Conservation (phyloP, 2,329 filamentous ascomycete species). For the Nothopassalora personata region DNA sequence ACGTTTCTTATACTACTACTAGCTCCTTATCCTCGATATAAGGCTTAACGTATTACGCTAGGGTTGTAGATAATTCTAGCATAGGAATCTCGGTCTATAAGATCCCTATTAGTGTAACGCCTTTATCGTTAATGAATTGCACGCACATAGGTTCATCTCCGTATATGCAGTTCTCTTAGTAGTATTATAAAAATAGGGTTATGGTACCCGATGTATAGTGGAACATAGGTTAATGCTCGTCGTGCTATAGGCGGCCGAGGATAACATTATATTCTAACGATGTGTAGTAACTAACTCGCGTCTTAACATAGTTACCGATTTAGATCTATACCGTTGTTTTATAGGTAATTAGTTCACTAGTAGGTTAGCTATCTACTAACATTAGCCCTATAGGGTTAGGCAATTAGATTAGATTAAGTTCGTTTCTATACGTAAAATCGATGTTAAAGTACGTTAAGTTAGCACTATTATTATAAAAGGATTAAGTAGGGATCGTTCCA, state of each 20-base stretch:
- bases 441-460: too few relatives aligned
- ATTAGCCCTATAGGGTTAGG: too few relatives aligned
- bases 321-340: neutral
- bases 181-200: neutral
- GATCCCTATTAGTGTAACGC: neutral
- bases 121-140: neutral
- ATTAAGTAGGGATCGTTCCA: too few relatives aligned
- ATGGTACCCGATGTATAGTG: neutral
- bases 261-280: neutral
- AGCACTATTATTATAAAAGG: too few relatives aligned
- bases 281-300: neutral
- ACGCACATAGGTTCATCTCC: neutral
- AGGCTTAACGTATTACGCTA: too few relatives aligned
- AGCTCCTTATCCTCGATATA: too few relatives aligned
- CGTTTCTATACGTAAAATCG: too few relatives aligned
- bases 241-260: neutral
- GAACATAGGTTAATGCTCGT: too few relatives aligned
- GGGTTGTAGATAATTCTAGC: too few relatives aligned
- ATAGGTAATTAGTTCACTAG: neutral
- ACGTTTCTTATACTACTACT: too few relatives aligned
- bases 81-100: too few relatives aligned
- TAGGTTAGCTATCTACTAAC: neutral
- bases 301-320: neutral
- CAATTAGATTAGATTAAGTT: too few relatives aligned
- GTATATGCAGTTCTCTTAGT: neutral